Evolutionary conservation across 2,329 filamentous ascomycete genomes (phyloP), one percentile per base, ranked within the genome.

Genomic region (Sarocladium kiliense): DNA sequence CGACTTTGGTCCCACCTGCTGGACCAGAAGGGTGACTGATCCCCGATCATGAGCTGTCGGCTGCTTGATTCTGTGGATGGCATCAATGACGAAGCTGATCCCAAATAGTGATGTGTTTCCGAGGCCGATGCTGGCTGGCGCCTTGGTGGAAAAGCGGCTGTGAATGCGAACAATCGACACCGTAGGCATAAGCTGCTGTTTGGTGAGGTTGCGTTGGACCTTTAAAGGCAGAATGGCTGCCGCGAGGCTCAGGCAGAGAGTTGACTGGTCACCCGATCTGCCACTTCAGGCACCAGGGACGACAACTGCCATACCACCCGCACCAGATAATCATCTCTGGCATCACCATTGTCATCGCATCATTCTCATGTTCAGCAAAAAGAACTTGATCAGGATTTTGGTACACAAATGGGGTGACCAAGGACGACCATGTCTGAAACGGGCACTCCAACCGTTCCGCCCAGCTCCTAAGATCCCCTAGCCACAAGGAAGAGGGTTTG

Each of bases 21-120:
- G 47, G 11, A 21, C 18, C 18, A 23, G 47, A 16, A 11, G 30
- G 25, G 25, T 16, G 27, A 21, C 18, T 5, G 27, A 51, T 51
- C 26, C 47, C 44, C 30, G 23, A 32, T 34, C 47, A 14, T 47
- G 44, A 47, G 23, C n/a, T 23, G 4, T 19, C 36, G 3, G 4
- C 9, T 7, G 16, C 7, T 19, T 19, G n/a, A 3, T 3, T 30
- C 16, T n/a, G 26, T 7, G 19, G 27, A 34, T 36, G n/a, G 27
- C 47, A 21, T 21, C 47, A 51, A 51, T 51, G 47, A 36, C 47
- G 47, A 51, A 44, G 7, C 39, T 23, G 39, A 23, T 44, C 39
- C 39, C 39, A 23, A 44, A 44, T 5, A 21, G 39, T 44, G 23
- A 18, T 34, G 47, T 11, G 27, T 21, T 11, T 36, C 47, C 30